phyloP scores from a whole-genome alignment of 2,329 filamentous ascomycete species.

The Endoconidiophora laricicola region DNA sequence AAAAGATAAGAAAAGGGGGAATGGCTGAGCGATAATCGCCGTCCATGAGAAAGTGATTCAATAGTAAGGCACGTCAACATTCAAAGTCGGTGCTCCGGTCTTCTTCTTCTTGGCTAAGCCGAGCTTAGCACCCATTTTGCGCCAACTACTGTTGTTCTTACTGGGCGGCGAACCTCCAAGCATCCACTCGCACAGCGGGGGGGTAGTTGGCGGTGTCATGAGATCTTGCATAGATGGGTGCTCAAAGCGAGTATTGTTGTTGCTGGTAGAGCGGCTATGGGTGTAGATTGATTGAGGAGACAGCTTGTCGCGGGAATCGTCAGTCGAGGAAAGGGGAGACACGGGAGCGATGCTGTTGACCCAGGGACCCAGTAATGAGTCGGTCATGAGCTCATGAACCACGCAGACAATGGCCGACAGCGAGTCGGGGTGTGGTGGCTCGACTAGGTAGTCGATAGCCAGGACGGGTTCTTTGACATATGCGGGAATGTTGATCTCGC shows the following conservation, averaged over 20 bases:
- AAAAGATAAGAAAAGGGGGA: not conserved
- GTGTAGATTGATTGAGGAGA: not conserved
- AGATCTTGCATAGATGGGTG: slow-evolving; percentile 30
- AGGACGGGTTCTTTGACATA: slow-evolving; percentile 51
- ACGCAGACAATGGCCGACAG: slow-evolving; percentile 73
- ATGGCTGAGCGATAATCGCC: too few species aligned
- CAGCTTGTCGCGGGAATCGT: slow-evolving; percentile 18
- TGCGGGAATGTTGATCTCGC: slow-evolving; percentile 81
- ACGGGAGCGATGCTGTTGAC: slow-evolving; percentile 23
- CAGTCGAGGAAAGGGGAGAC: slow-evolving; percentile 29
- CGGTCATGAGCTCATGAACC: slow-evolving; percentile 93
- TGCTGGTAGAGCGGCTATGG: slow-evolving; percentile 1
- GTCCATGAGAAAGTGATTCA: not conserved
- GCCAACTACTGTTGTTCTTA: slow-evolving; percentile 43
- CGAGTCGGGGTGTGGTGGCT: slow-evolving; percentile 55
- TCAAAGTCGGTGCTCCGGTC: not conserved
- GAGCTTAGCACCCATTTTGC: slow-evolving; percentile 45
- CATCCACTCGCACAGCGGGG: slow-evolving; percentile 43
- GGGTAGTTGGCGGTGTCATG: slow-evolving; percentile 60
- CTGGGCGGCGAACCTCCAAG: slow-evolving; percentile 35
- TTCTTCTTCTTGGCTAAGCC: slow-evolving; percentile 24
- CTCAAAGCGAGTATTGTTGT: not conserved
- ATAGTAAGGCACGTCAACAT: not conserved
- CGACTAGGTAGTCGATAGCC: slow-evolving; percentile 16
- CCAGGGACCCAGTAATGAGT: slow-evolving; percentile 85